Evolutionary conservation across 2,329 filamentous ascomycete genomes (phyloP), one percentile per base, ranked within the genome.

Genomic region (Neodidymelliopsis sp.): DNA sequence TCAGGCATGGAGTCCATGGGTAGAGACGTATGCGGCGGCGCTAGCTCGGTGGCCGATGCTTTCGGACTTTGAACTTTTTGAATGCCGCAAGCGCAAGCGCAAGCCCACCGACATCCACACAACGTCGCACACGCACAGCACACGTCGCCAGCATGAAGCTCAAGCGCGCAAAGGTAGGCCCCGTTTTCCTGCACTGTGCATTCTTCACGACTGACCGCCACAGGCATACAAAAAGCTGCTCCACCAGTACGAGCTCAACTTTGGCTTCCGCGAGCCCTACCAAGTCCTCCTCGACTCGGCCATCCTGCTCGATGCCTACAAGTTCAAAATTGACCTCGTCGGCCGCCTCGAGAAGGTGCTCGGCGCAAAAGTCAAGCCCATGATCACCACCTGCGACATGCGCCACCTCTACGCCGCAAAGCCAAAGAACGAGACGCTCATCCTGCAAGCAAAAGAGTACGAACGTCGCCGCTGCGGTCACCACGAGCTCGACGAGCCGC

Each of bases 181-280:
- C 20, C n/a, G 2, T 23, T 5, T 5, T 8, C 12, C 11, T 4
- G 11, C 15, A 23, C 23, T 39, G 53, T 30, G 10, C 6, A 37
- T 89, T 88, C n/a, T n/a, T 84, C 29, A 4, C 80, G 84, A 66
- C 85, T 85, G 43, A 90, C 80, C 84, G 52, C 81, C 79, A 30
- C 87, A 89, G 74, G 86, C 88, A 65, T 91, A 91, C 73, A 84
- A 87, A 69, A 97, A 97, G 85, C 85, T 97, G 67, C 95, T 99
- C 87, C 87, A 91, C 75, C 88, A 93, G 70, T 96, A 92, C 81
- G 85, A 87, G 69, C 82, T 93, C 72, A 86, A 85, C 53, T 97
- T 96, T 71, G 88, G 89, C 53, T 97, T 97, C 74, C 90, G 92
- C 62, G 89, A 94, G 75, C 91, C 94, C 9, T 97, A 97, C 76